These are phyloP conservation scores for Deuterostichococcus epilithicus DNA, from an alignment of 139 green algal genomes.

Conservation along the genomic window DNA sequence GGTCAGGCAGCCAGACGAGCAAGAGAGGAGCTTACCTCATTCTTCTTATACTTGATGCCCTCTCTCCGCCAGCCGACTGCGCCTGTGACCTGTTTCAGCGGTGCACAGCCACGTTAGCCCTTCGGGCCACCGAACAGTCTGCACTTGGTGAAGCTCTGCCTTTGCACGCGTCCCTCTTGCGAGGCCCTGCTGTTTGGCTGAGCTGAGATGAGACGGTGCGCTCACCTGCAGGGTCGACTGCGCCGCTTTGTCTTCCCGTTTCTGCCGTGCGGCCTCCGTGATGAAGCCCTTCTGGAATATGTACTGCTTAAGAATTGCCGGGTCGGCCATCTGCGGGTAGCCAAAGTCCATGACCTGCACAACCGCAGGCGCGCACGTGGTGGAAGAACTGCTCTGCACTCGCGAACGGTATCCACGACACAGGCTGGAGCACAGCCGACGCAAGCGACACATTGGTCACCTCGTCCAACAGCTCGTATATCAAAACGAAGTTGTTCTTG, in stretches of 20 bases:
- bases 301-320: conserved; percentile 83
- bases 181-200: not conserved
- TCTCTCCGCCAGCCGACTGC: conserved; percentile 86
- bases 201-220: no score
- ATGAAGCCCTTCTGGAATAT: conserved; percentile 89
- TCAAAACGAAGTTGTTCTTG: conserved; percentile 92
- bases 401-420: no score
- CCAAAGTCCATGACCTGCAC: conserved; percentile 73
- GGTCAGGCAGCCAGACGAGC: no score
- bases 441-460: conserved; percentile 18
- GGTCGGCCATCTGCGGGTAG: conserved; percentile 81
- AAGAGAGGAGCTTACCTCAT: no score
- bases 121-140: not conserved
- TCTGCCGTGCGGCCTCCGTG: conserved; percentile 46
- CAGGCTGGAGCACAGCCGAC: no score
- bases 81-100: conserved; percentile 79
- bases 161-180: not conserved
- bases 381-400: no score
- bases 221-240: conserved; percentile 81
- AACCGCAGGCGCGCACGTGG: no score
- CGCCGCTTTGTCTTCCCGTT: conserved; percentile 51
- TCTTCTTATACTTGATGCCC: conserved; percentile 94
- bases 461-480: conserved; percentile 95
- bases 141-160: not conserved
- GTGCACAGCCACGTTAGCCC: not conserved